Evolutionary conservation across 208 protist species (phyloP), one percentile per base, ranked within the genome.

Genomic region (Acanthamoeba sp.): DNA sequence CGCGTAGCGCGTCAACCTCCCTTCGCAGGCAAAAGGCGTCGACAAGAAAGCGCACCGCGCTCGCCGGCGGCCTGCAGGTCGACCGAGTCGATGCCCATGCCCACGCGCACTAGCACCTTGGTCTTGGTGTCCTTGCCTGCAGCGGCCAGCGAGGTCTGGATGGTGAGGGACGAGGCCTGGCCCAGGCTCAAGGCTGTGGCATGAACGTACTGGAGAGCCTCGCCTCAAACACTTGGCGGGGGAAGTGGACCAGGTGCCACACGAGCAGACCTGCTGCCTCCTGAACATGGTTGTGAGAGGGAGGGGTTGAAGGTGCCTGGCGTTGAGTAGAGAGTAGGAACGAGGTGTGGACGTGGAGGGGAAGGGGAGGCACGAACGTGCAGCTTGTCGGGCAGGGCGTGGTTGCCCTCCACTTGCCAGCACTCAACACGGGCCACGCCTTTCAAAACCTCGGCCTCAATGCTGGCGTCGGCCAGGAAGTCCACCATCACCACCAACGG

Each of bases 231-330:
- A 84, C 52, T 20, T 78, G 16, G 50, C 69, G 48, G 62, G 40
- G 64, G 50, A 93, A 78, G 89, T 84, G 48, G 48, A 50, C 71
- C 12, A 93, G 71, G 48, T 93, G 89, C 89, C 89, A 93, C 29
- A 78, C 89, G 3, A 93, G 24, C 48, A 93, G 48, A 22, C 45
- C 89, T 32, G 64, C 52, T 1, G 89, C 89, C 69, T 93, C 71
- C 45, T 50, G 29, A 3, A 20, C n/a, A 69, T 9, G 6, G 59
- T 69, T 69, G n/a, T 59, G 52, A 59, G 52, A n/a, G n/a, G n/a
- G n/a, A n/a, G n/a, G n/a, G n/a, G n/a, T n/a, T n/a, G n/a, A n/a
- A n/a, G n/a, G n/a, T n/a, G n/a, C n/a, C 45, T 48, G 6, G 45
- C 45, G 45, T 48, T 48, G 6, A 48, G 45, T 3, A 48, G 45